phyloP scores from a whole-genome alignment of 1,284 basidiomycete species.

The Sporisorium reilianum region DNA sequence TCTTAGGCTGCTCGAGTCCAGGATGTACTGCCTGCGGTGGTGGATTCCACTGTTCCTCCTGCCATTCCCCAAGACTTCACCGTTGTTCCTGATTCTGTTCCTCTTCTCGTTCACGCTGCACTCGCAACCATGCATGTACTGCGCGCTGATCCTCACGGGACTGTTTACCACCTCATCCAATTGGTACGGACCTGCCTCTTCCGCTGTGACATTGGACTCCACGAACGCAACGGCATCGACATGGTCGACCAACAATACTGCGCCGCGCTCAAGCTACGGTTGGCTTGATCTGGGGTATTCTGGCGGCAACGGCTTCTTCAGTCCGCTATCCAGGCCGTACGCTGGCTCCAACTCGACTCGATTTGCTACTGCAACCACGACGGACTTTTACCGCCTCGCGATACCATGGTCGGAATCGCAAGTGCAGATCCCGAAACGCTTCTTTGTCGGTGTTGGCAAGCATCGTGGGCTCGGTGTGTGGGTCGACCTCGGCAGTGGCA shows the following conservation, averaged over 20 bases:
- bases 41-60: conserved; percentile 64
- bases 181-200: conserved; percentile 34
- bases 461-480: conserved; percentile 41
- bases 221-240: conserved; percentile 5
- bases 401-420: conserved; percentile 30
- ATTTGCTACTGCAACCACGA: neutral
- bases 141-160: conserved; percentile 56
- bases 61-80: conserved; percentile 60
- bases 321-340: conserved; percentile 12
- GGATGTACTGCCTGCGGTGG: conserved; percentile 64
- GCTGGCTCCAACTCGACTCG: neutral
- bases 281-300: conserved; percentile 41
- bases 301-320: conserved; percentile 46
- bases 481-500: conserved; percentile 35
- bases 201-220: neutral
- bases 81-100: conserved; percentile 59
- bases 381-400: conserved; percentile 19
- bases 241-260: conserved; percentile 6
- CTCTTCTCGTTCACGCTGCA: conserved; percentile 58
- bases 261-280: conserved; percentile 29
- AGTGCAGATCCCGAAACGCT: conserved; percentile 36
- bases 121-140: conserved; percentile 63
- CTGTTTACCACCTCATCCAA: conserved; percentile 58
- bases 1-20: neutral
- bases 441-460: conserved; percentile 38